A percentile compares a stretch with the other conserved stretches of the same genome.
Evolutionary conservation across 129 eudicot genomes (phyloP).

Genomic region (Erigeron canadensis): DNA sequence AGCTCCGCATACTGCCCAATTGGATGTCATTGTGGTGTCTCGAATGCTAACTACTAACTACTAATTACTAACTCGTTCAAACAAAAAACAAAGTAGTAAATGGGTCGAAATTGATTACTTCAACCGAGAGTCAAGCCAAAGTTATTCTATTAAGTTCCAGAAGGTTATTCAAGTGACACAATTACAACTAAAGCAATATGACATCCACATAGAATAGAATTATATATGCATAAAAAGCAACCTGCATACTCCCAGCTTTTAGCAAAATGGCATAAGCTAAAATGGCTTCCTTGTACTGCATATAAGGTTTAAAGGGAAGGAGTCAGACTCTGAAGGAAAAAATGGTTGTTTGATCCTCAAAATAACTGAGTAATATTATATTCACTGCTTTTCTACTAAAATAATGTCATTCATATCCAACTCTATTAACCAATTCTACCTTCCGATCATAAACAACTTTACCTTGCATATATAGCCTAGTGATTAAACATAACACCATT

Average conservation of each 20-base stretch:
- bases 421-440: too few species aligned
- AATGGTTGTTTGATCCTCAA: slow-evolving; percentile 14
- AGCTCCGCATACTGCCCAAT: too few species aligned
- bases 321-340: slow-evolving; percentile 6
- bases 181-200: neutral
- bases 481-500: too few species aligned
- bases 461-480: neutral
- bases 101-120: neutral
- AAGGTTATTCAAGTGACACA: neutral
- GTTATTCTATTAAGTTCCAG: neutral
- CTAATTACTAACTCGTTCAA: too few species aligned
- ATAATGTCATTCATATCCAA: too few species aligned
- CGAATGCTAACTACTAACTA: too few species aligned
- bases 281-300: slow-evolving; percentile 95
- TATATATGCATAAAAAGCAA: slow-evolving; percentile 16
- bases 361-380: neutral
- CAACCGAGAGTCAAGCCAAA: neutral
- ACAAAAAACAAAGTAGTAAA: too few species aligned
- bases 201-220: slow-evolving; percentile 1
- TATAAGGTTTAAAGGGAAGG: slow-evolving; percentile 22
- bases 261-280: slow-evolving; percentile 81
- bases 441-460: neutral
- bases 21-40: too few species aligned
- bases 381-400: neutral
- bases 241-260: slow-evolving; percentile 59